Evolutionary conservation across 345 rosid genomes (phyloP).

Genomic region (Lepidium didymum): DNA sequence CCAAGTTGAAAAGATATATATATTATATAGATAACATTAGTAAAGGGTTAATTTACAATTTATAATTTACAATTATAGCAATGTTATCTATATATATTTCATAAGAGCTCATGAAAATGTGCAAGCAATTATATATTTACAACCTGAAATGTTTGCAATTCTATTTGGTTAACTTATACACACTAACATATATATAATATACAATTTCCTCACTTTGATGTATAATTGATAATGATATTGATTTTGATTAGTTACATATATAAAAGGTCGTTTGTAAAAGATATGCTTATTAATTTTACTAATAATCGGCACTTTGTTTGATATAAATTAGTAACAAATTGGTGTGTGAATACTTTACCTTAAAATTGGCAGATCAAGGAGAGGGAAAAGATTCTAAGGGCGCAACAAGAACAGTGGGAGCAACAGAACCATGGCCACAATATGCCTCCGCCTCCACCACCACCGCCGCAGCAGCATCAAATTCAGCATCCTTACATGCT

Average conservation of each 20-base stretch:
- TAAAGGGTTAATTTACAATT: no score
- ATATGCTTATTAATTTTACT: no score
- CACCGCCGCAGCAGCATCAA: slow-evolving; percentile 49
- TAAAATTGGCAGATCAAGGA: slow-evolving; percentile 47
- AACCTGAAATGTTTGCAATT: background rate
- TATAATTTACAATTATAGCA: no score
- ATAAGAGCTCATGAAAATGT: background rate
- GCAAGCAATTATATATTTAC: background rate
- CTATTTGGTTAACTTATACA: background rate
- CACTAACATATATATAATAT: no score
- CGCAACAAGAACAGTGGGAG: slow-evolving; percentile 52
- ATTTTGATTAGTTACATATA: no score
- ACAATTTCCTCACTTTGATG: no score
- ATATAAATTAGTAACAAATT: background rate
- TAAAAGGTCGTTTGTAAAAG: no score
- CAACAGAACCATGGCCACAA: slow-evolving; percentile 42
- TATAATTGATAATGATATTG: no score
- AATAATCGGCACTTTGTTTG: background rate
- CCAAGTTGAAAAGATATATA: background rate
- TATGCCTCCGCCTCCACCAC: slow-evolving; percentile 38
- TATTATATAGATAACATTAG: no score
- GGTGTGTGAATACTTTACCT: background rate
- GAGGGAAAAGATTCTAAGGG: slow-evolving; percentile 46
- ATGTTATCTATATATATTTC: no score
- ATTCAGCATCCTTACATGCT: slow-evolving; percentile 42